Percentiles rank a stretch among this genome's conserved stretches.
phyloP scores from a whole-genome alignment of 1,139 yeast genomes.

The Arxiozyma slooffiae region DNA sequence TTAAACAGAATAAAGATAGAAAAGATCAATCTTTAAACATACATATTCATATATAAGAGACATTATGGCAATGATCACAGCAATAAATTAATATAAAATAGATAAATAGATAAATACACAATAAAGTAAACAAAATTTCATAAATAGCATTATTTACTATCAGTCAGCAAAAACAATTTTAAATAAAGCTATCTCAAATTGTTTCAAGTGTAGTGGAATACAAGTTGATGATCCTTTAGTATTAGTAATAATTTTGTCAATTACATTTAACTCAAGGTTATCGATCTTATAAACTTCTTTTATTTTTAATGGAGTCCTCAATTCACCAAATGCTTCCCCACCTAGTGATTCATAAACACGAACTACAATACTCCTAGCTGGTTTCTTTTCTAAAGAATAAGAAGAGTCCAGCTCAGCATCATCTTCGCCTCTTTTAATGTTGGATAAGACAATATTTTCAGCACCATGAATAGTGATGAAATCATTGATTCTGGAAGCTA shows the following conservation, averaged over 20 bases:
- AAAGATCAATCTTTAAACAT: not conserved
- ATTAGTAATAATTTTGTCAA: conserved; percentile 32
- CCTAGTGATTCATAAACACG: conserved; percentile 84
- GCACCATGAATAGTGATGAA: conserved; percentile 60
- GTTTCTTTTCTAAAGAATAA: conserved; percentile 19
- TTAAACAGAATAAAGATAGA: not conserved
- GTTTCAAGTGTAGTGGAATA: conserved; percentile 44
- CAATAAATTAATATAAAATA: not conserved
- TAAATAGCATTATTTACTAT: not conserved
- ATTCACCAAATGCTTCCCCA: conserved; percentile 50
- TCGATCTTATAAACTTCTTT: conserved; percentile 50
- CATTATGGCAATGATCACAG: too few species aligned
- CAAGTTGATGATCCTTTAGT: conserved; percentile 24
- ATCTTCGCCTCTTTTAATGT: conserved; percentile 81
- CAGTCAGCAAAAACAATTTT: not conserved
- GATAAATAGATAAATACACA: conserved; percentile 26
- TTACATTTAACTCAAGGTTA: conserved; percentile 52
- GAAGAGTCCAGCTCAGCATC: conserved; percentile 44
- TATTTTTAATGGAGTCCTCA: conserved; percentile 39
- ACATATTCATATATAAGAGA: not conserved
- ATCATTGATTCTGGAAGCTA: conserved; percentile 63
- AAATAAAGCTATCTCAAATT: conserved; percentile 61
- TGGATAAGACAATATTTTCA: conserved; percentile 55
- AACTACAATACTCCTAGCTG: conserved; percentile 47
- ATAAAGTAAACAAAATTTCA: conserved; percentile 38